A percentile compares a stretch with the other conserved stretches of the same genome.
Conservation (phyloP, 441 rosid genomes). For the Gossypium aridum region DNA sequence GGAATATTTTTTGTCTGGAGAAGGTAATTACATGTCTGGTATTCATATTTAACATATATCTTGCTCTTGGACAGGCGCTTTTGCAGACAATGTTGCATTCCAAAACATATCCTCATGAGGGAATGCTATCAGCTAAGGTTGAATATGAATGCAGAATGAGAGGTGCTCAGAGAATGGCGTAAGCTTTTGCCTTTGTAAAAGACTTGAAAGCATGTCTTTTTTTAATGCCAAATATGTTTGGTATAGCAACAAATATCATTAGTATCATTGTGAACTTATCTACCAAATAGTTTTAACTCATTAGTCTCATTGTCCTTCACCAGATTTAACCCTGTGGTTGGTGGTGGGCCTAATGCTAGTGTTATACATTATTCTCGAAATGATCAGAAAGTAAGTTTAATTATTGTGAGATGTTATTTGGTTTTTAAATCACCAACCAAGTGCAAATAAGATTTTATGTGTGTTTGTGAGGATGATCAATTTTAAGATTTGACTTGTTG, state of each 20-base stretch:
- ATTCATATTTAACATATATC: background rate
- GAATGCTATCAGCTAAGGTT: constrained; percentile 69
- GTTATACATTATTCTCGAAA: constrained; percentile 94
- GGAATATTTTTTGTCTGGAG: background rate
- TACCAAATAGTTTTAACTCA: constrained; percentile 4
- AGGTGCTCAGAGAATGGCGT: constrained; percentile 99
- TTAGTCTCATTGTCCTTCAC: constrained; percentile 13
- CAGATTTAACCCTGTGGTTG: constrained; percentile 96
- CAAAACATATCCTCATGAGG: constrained; percentile 65
- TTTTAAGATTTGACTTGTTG: background rate
- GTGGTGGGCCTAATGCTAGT: constrained; percentile 84
- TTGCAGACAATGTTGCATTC: constrained; percentile 91
- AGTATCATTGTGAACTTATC: background rate
- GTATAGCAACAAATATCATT: background rate
- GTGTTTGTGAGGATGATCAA: background rate
- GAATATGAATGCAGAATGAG: constrained; percentile 89
- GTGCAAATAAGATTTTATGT: constrained; percentile 1
- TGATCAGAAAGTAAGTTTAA: constrained; percentile 69
- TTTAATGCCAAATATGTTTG: background rate
- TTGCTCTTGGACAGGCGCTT: constrained; percentile 52
- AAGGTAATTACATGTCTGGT: background rate
- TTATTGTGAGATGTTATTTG: constrained; percentile 8
- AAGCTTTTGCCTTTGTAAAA: constrained; percentile 34
- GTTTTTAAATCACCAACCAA: background rate
- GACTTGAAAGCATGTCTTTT: constrained; percentile 6